Evolutionary conservation across 1,139 yeast genomes (phyloP).

Genomic region (Zygoascus meyerae): DNA sequence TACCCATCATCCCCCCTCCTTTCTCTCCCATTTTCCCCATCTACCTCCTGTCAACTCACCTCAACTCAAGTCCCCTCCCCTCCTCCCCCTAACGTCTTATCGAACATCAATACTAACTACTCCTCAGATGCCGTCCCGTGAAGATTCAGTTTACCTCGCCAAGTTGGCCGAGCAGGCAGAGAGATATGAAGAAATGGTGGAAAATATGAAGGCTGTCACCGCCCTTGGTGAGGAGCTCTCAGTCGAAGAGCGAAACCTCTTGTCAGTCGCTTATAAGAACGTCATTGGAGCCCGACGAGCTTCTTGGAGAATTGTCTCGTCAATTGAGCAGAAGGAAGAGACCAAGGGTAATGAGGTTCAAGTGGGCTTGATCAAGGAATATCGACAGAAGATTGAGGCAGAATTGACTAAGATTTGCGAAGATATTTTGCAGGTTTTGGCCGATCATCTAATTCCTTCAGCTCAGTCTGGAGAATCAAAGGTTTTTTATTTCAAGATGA

Average conservation of each 20-base stretch:
- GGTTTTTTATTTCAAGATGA: constrained; percentile 98
- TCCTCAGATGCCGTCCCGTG: constrained; percentile 45
- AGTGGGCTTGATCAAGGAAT: constrained; percentile 83
- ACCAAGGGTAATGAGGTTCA: constrained; percentile 89
- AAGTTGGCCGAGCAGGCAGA: constrained; percentile 99
- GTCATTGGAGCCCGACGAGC: constrained; percentile 99
- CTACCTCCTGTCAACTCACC: no score
- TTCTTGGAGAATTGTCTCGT: constrained; percentile 97
- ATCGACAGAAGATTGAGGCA: constrained; percentile 89
- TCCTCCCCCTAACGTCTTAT: no score
- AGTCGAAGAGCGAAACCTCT: constrained; percentile 94
- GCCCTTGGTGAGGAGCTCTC: constrained; percentile 92
- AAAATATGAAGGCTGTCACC: constrained; percentile 96
- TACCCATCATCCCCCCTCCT: no score
- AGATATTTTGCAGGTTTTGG: constrained; percentile 82
- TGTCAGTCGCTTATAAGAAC: constrained; percentile 96
- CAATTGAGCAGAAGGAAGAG: constrained; percentile 97
- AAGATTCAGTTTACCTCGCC: constrained; percentile 97
- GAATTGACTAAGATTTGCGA: constrained; percentile 93
- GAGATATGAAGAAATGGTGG: constrained; percentile 95
- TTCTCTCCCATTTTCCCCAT: no score
- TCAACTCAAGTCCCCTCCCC: no score
- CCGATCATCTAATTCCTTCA: constrained; percentile 83
- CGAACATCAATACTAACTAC: neutral
- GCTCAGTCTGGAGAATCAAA: constrained; percentile 97